Evolutionary conservation across 805 yeast species (phyloP).

Genomic region (Candida ipomoeae): DNA sequence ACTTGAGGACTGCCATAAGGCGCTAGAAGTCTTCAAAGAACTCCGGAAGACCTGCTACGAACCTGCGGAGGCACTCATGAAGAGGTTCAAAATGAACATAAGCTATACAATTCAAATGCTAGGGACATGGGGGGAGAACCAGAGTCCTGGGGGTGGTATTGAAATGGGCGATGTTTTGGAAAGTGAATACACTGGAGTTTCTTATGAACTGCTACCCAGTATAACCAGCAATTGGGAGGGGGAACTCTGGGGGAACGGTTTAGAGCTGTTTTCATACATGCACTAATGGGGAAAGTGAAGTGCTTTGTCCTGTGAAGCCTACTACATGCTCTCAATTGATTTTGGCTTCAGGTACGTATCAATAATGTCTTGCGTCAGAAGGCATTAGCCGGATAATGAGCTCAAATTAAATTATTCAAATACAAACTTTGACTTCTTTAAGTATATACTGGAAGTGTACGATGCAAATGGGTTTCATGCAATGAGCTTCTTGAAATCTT

Average conservation of each 20-base stretch:
- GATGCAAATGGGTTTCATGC: too few relatives aligned
- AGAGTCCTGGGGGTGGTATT: background rate
- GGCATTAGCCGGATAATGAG: too few relatives aligned
- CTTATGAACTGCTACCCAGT: background rate
- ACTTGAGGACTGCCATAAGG: slow-evolving; percentile 1
- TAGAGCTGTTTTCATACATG: background rate
- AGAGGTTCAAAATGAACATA: background rate
- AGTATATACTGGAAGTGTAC: too few relatives aligned
- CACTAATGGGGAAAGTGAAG: background rate
- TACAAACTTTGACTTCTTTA: too few relatives aligned
- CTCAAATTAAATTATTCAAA: too few relatives aligned
- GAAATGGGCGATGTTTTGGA: background rate
- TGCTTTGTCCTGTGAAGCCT: background rate
- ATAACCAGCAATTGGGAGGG: background rate
- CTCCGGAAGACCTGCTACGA: slow-evolving; percentile 6
- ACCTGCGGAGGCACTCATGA: slow-evolving; percentile 3
- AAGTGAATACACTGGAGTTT: background rate
- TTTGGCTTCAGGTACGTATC: background rate
- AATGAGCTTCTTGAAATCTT: too few relatives aligned
- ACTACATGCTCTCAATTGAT: background rate
- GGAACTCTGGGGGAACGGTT: background rate
- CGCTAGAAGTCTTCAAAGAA: slow-evolving; percentile 2
- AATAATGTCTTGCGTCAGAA: too few relatives aligned
- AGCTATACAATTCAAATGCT: background rate
- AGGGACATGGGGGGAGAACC: background rate